Base-by-base conservation (phyloP, 2,329 filamentous ascomycete genomes). In the Arthrinium puccinioides region DNA sequence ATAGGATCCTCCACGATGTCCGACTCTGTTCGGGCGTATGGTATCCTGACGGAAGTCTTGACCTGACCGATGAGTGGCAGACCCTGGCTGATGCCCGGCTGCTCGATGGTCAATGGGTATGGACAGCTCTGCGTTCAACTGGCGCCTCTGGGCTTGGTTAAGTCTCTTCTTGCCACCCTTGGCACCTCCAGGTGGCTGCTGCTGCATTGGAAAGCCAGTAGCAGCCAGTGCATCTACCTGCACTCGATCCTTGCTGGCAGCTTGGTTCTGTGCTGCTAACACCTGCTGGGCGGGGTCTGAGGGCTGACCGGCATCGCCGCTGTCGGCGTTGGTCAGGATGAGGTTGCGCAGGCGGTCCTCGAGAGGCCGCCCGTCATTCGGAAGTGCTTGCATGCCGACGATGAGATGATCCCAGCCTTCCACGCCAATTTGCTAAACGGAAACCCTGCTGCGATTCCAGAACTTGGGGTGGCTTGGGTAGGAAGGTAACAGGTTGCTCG, bases 101-200 rank as follows among this genome's bases (percentile, higher is more conserved):
- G 39, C 36, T 38, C 65, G 64, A 10, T 65, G 55, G 41, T 78
- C 72, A 36, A 80, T 64, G 5, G 74, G 66, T 31, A 80, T 70
- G 1, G 72, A 68, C 14, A 79, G 49, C 44, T 80, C 71, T 5
- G 75, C 66, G 39, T 67, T 78, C 72, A 79, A 76, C 48, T 80
- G 74, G 16, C 77, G 70, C 33, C 77, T 66, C 47, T 81, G 74
- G 2, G 77, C 76, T 50, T 82, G 78, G 42, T 82, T 82, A 3
- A 64, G 70, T 16, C 76, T 72, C 69, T 77, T 47, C 63, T 62
- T 35, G 47, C 42, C n/a, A 52, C 39, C 37, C 58, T 65, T 45
- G 48, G 51, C 16, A 13, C 21, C 21, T 13, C 13, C 10, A 14
- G 14, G 16, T 27, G 33, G 33, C 9, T 36, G n/a, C n/a, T n/a